Conservation (phyloP, 768 basidiomycete genomes). For the Dendrothele bispora region DNA sequence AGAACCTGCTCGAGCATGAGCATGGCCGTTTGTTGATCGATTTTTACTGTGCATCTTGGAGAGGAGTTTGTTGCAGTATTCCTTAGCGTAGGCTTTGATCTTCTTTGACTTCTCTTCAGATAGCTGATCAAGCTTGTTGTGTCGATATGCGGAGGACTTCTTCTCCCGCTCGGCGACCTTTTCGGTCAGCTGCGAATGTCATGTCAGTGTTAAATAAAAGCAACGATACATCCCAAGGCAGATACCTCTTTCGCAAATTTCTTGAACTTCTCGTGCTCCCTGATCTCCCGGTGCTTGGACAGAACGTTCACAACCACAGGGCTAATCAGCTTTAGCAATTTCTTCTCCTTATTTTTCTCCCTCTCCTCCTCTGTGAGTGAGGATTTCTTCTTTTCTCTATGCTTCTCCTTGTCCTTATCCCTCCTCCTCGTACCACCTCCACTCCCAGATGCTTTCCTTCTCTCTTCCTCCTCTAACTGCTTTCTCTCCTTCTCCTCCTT, state of each 20-base stretch:
- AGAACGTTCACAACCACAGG: conserved; percentile 90
- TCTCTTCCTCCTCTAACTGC: conserved; percentile 5
- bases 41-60: conserved; percentile 41
- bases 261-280: conserved; percentile 87
- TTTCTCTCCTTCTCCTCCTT: conserved; percentile 6
- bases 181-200: conserved; percentile 66
- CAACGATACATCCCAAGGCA: conserved; percentile 3
- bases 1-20: neutral
- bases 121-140: conserved; percentile 70
- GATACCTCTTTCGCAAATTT: conserved; percentile 91
- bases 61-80: conserved; percentile 82
- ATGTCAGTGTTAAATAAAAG: neutral
- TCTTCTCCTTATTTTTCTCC: conserved; percentile 78
- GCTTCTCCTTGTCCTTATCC: conserved; percentile 25
- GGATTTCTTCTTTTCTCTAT: conserved; percentile 40
- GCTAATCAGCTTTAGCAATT: conserved; percentile 78
- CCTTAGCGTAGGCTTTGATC: conserved; percentile 92
- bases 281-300: conserved; percentile 80
- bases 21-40: conserved; percentile 29
- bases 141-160: conserved; percentile 77
- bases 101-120: conserved; percentile 86
- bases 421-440: conserved; percentile 12
- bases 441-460: conserved; percentile 12
- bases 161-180: conserved; percentile 94
- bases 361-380: conserved; percentile 61